phyloP scores from a whole-genome alignment of 306 rosid species.

The Citrullus mucosospermus region DNA sequence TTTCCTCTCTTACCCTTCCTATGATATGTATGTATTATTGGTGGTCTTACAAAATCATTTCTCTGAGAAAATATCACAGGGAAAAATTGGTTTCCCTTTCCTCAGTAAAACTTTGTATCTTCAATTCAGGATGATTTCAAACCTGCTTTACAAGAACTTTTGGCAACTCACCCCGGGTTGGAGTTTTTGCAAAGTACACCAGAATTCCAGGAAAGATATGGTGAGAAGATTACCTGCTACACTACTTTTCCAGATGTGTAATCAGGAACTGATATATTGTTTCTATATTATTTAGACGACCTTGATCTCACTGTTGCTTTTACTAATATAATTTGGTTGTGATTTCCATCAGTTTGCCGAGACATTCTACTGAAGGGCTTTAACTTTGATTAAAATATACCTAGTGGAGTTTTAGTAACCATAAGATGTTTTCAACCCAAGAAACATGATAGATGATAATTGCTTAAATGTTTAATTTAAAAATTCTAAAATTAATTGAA shows the following conservation, averaged over 20 bases:
- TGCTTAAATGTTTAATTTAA: background rate
- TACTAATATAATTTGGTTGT: background rate
- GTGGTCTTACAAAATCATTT: background rate
- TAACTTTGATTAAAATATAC: background rate
- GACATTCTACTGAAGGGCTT: background rate
- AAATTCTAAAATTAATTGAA: background rate
- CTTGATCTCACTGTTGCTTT: background rate
- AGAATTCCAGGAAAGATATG: constrained; percentile 75
- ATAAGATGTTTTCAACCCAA: background rate
- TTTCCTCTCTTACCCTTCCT: too few species aligned
- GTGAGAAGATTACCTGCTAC: constrained; percentile 17
- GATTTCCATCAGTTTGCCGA: background rate
- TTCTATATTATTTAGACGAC: background rate
- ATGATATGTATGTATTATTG: too few species aligned
- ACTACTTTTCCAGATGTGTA: background rate
- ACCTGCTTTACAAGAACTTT: constrained; percentile 50
- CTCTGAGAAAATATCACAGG: background rate
- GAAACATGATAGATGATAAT: background rate
- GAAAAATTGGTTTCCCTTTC: background rate
- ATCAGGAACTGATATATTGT: background rate
- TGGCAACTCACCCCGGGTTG: constrained; percentile 59
- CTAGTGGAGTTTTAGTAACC: background rate
- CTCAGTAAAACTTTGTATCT: background rate
- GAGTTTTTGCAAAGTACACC: constrained; percentile 63
- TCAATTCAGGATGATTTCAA: constrained; percentile 53